phyloP scores from a whole-genome alignment of 306 rosid species.

The Oemleria cerasiformis region DNA sequence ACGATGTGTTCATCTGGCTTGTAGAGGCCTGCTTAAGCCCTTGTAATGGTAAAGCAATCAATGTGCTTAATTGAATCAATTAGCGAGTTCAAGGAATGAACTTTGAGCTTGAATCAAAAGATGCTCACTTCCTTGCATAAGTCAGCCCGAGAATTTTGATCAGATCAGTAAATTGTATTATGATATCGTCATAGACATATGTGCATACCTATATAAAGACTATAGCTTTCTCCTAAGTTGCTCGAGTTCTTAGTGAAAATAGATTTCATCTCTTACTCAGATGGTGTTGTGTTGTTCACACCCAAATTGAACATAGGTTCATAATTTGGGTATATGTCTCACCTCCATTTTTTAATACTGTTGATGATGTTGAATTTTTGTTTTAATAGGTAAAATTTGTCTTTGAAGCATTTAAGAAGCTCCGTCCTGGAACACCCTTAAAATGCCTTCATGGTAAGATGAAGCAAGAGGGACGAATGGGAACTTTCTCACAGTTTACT shows the following conservation, averaged over 20 bases:
- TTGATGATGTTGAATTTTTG: constrained; percentile 42
- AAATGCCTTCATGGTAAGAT: constrained; percentile 89
- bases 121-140: no score
- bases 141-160: no score
- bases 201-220: no score
- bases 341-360: constrained; percentile 6
- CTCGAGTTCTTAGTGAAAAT: no score
- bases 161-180: no score
- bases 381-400: constrained; percentile 67
- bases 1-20: constrained; percentile 40
- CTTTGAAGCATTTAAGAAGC: constrained; percentile 84
- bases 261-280: no score
- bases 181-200: no score
- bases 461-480: constrained; percentile 83
- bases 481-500: constrained; percentile 66
- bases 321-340: constrained; percentile 8
- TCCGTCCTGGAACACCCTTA: constrained; percentile 85
- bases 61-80: neutral
- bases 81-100: no score
- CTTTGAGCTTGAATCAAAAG: no score
- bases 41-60: neutral
- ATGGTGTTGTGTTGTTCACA: no score
- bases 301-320: no score
- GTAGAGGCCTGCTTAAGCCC: neutral
- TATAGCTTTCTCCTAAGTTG: no score